Conservation (phyloP, 495 filamentous ascomycete species). For the Talaromyces nanjingensis region DNA sequence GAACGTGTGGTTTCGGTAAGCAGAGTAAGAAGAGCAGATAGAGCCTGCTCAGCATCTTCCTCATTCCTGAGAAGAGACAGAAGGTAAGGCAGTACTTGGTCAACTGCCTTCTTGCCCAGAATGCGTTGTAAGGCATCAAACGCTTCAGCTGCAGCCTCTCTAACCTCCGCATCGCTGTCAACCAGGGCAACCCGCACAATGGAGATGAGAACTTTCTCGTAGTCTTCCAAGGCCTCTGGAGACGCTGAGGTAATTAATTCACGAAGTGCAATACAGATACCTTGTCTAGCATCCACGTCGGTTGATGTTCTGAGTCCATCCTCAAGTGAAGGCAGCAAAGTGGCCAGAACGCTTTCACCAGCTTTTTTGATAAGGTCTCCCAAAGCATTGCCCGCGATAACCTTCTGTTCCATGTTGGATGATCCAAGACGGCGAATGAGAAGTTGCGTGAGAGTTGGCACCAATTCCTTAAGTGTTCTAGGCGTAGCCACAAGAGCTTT, state of each 20-base stretch:
- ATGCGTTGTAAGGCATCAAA: constrained; percentile 93
- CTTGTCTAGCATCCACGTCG: constrained; percentile 91
- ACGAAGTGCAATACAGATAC: constrained; percentile 91
- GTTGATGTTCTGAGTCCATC: constrained; percentile 82
- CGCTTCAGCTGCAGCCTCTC: constrained; percentile 93
- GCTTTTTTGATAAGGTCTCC: constrained; percentile 96
- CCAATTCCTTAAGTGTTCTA: constrained; percentile 85
- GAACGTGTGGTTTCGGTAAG: constrained; percentile 89
- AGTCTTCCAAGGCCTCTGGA: constrained; percentile 81
- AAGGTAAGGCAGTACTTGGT: constrained; percentile 90
- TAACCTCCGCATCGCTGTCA: constrained; percentile 79
- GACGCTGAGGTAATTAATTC: constrained; percentile 93
- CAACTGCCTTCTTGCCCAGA: constrained; percentile 85
- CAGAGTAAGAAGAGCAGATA: constrained; percentile 85
- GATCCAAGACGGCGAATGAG: constrained; percentile 92
- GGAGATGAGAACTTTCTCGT: constrained; percentile 89
- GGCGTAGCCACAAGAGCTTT: constrained; percentile 93
- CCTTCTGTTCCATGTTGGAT: constrained; percentile 95
- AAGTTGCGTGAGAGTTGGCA: constrained; percentile 87
- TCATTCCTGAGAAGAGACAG: constrained; percentile 79
- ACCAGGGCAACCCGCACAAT: constrained; percentile 91
- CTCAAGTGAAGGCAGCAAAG: constrained; percentile 82
- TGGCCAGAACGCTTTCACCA: constrained; percentile 85
- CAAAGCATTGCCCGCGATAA: constrained; percentile 93
- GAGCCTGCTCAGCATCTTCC: constrained; percentile 81